Evolutionary conservation across 208 protist genomes (phyloP), one percentile per base, ranked within the genome.

Genomic region (Trichomonas tenax): DNA sequence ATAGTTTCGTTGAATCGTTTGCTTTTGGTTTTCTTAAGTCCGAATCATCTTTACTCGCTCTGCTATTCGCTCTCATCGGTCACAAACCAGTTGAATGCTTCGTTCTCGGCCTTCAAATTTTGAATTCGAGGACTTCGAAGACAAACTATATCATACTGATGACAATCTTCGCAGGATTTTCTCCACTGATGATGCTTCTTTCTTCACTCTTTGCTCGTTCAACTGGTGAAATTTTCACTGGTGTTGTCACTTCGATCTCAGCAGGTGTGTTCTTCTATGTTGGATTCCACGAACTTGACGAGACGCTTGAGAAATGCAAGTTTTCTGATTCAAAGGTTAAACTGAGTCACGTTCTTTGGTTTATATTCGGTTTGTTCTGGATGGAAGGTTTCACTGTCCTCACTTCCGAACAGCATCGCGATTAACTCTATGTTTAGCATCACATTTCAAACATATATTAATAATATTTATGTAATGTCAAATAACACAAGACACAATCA

Each of bases 81-180:
- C 86, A 93, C 51, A 93, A 93, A 51, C 86, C 86, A 38, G 86
- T 93, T 38, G 86, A 93, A 93, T 34, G 40, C 6, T 93, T 93
- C 36, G 21, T 44, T 49, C 40, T 93, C 8, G 40, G 44, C 36
- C 26, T 93, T 0, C 11, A 48, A 14, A 34, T 93, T 38, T 8
- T 93, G 34, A 4, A 51, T 14, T 21, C 40, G 31, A 45, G 82
- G 0, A 4, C 34, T 44, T n/a, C 82, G 31, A 3, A 15, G 15
- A 41, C 34, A 17, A 84, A 84, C 21, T 93, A 58, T 36, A 48
- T 23, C 0, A 51, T 23, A 17, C n/a, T 93, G 44, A 93, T 93
- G 44, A 38, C 45, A 38, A 93, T 58, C 11, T 93, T 51, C 26
- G 23, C 86, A 26, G 21, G 3, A 8, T 6, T 93, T 9, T 34